Percentiles rank a stretch among this genome's conserved stretches.
Conservation (phyloP, 2,329 filamentous ascomycete species). For the Xylaria digitata region DNA sequence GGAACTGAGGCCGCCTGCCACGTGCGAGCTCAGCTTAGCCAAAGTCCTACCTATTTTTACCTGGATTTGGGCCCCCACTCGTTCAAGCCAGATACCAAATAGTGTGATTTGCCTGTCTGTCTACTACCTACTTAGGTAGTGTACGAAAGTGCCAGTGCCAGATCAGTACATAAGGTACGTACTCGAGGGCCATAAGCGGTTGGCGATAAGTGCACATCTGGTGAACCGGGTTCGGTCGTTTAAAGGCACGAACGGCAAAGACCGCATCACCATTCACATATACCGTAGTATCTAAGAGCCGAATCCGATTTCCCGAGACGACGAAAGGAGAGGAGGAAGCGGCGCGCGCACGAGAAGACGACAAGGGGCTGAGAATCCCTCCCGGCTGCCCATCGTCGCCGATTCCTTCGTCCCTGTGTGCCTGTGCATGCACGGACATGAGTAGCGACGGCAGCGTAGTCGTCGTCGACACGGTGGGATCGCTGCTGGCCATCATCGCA, state of each 20-base stretch:
- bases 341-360: slow-evolving; percentile 10
- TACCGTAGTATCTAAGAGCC: background rate
- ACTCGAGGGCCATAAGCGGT: slow-evolving; percentile 23
- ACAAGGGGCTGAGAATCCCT: slow-evolving; percentile 14
- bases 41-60: slow-evolving; percentile 26
- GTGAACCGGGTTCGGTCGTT: slow-evolving; percentile 9
- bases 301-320: slow-evolving; percentile 1
- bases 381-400: slow-evolving; percentile 18
- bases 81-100: slow-evolving; percentile 19
- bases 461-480: slow-evolving; percentile 63
- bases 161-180: slow-evolving; percentile 10
- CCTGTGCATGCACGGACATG: slow-evolving; percentile 47
- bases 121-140: slow-evolving; percentile 2
- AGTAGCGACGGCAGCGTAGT: slow-evolving; percentile 46
- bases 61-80: slow-evolving; percentile 29
- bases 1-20: slow-evolving; percentile 33
- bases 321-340: slow-evolving; percentile 23
- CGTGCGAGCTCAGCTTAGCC: slow-evolving; percentile 26
- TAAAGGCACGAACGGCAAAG: slow-evolving; percentile 5
- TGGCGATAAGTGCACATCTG: slow-evolving; percentile 24
- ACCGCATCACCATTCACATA: no score
- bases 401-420: slow-evolving; percentile 21
- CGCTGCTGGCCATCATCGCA: slow-evolving; percentile 68
- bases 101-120: no score
- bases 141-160: slow-evolving; percentile 6